Conservation (phyloP, 805 yeast genomes). For the Komagataella kurtzmanii region DNA sequence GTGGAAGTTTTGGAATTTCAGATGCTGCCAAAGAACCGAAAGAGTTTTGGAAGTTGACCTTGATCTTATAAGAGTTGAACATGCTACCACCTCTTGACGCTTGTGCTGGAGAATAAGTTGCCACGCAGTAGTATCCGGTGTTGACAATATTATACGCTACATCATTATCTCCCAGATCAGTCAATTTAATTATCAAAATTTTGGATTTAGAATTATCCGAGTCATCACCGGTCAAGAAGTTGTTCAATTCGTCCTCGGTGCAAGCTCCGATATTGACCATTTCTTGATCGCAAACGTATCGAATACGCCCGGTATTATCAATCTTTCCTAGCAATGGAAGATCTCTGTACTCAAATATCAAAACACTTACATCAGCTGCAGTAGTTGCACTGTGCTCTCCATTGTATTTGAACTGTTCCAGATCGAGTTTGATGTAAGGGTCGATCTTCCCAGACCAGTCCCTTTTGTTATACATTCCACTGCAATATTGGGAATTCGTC, state of each 20-base stretch:
- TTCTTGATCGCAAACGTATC: slow-evolving; percentile 64
- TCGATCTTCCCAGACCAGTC: slow-evolving; percentile 78
- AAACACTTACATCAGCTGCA: slow-evolving; percentile 35
- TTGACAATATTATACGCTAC: slow-evolving; percentile 49
- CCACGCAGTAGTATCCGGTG: slow-evolving; percentile 90
- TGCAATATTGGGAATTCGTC: slow-evolving; percentile 53
- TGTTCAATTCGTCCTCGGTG: slow-evolving; percentile 35
- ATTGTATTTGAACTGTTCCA: slow-evolving; percentile 17
- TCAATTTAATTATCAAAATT: slow-evolving; percentile 42
- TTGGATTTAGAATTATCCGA: slow-evolving; percentile 25
- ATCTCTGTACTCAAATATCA: slow-evolving; percentile 79
- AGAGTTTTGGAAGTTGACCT: slow-evolving; percentile 81
- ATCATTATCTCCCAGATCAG: slow-evolving; percentile 44
- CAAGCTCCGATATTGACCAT: slow-evolving; percentile 53
- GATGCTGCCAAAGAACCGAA: slow-evolving; percentile 83
- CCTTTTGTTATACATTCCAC: slow-evolving; percentile 78
- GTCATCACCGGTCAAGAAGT: slow-evolving; percentile 41
- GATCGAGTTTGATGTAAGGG: slow-evolving; percentile 43
- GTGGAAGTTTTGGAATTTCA: slow-evolving; percentile 82
- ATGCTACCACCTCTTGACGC: slow-evolving; percentile 8
- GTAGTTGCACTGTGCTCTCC: slow-evolving; percentile 18
- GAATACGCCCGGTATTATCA: slow-evolving; percentile 24
- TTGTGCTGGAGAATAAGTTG: slow-evolving; percentile 39
- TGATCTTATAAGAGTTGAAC: slow-evolving; percentile 37
- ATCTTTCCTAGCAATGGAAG: slow-evolving; percentile 49